Base-by-base conservation (phyloP, 768 basidiomycete species). In the Leccinum uliginosum region DNA sequence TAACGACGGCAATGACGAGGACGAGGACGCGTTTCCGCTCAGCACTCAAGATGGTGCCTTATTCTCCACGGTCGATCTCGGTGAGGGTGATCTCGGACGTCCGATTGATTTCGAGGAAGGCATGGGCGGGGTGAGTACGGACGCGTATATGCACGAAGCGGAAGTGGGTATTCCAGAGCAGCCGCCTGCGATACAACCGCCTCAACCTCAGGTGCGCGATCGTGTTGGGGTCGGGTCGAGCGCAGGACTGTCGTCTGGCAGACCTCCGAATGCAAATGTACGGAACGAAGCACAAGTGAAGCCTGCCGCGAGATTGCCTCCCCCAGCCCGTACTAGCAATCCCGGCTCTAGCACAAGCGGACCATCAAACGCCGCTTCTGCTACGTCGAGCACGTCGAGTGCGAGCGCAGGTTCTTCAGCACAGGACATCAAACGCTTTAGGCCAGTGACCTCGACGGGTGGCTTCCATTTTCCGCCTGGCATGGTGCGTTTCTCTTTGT, bases 1-100 rank as follows among this genome's bases (percentile, higher is more conserved):
- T 32, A 49, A 58, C 34, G 62, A 63, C 24, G 57, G 53, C 11
- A 71, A 75, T 35, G 78, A 78, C 1, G 26, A 46, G 6, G 46
- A 50, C 0, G 56, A 59, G 0, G 56, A 74, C 17, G 60, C 77
- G 0, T 84, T 80, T 59, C 74, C 75, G 11, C 79, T 83, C 60
- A 74, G 75, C 55, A 86, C 85, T 1, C 85, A 91, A 40, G 88
- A 89, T 53, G 87, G 84, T 53, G 83, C 78, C 2, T 80, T 88
- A 62, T 73, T 85, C 34, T 85, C 86, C 19, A 69, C 76, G 10
- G 75, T 84, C 23, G 83, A 84, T 56, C 67, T 83, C 12, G 77
- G 75, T 2, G 79, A 79, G 19, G 74, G 73, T 34, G 79, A 80
- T 57, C 52, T 69, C 14, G 70, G 69, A 43, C 59, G 63, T 40